Percentiles rank a stretch among this genome's conserved stretches.
Evolutionary conservation across 75 land plant species (phyloP).

Genomic region (Pseudotsuga menziesii): DNA sequence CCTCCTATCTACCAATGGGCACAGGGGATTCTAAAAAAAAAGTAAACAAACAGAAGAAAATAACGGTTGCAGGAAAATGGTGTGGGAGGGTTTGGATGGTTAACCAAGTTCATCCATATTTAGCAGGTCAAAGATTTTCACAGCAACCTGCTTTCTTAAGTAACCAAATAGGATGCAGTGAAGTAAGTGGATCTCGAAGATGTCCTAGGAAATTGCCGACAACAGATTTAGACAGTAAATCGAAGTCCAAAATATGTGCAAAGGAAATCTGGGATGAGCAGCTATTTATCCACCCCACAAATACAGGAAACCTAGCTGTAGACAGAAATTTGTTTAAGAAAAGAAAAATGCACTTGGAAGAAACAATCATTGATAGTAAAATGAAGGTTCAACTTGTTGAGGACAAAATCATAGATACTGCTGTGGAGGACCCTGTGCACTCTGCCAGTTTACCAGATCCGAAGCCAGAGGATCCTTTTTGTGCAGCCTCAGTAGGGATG

Average conservation of each 20-base stretch:
- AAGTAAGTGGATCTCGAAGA: not conserved
- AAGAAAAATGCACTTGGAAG: not conserved
- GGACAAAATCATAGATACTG: not conserved
- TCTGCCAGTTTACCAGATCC: too few species aligned
- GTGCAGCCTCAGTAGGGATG: too few species aligned
- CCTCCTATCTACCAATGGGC: conserved; percentile 12
- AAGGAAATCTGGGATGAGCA: conserved; percentile 3
- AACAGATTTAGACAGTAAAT: not conserved
- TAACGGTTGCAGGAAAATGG: conserved; percentile 72
- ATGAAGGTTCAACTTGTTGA: not conserved
- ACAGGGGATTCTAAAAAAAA: conserved; percentile 13
- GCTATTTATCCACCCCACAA: not conserved
- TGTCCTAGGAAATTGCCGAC: not conserved
- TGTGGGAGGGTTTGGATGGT: conserved; percentile 94
- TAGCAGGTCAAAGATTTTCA: conserved; percentile 10
- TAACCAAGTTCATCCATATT: conserved; percentile 81
- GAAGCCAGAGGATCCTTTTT: too few species aligned
- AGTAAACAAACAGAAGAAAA: conserved; percentile 48
- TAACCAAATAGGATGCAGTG: not conserved
- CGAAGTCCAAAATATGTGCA: not conserved
- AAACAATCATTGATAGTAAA: not conserved
- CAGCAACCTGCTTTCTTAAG: conserved; percentile 7
- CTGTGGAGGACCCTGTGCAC: not conserved
- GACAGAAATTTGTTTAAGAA: not conserved
- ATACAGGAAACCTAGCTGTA: not conserved